These are phyloP conservation scores for Cryphonectria nitschkei DNA, from an alignment of 2,329 filamentous ascomycete species.

Conservation along the genomic window DNA sequence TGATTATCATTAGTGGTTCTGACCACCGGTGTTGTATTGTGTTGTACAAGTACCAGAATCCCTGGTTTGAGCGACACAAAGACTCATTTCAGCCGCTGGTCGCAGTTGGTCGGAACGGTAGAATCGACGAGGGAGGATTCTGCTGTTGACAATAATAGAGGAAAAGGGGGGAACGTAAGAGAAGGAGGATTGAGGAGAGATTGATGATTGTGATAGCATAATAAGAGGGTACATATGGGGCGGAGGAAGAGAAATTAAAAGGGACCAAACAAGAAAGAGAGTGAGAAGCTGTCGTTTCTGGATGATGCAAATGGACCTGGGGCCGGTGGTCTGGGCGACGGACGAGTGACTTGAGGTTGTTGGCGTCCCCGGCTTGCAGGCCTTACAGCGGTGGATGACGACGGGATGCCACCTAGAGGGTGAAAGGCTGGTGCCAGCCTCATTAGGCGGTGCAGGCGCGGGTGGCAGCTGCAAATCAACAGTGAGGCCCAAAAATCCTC, in stretches of 20 bases:
- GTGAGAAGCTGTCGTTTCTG: not conserved
- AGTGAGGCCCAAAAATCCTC: not conserved
- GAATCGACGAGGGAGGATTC: constrained; percentile 25
- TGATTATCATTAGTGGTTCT: not conserved
- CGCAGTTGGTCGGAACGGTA: constrained; percentile 18
- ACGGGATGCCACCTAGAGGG: not conserved
- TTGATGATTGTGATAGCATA: constrained; percentile 14
- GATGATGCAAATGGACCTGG: not conserved
- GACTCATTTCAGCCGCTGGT: constrained; percentile 44
- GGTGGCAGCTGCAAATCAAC: not conserved
- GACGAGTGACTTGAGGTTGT: not conserved
- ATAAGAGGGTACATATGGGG: constrained; percentile 3
- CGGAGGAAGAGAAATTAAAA: constrained; percentile 21
- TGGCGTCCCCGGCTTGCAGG: not conserved
- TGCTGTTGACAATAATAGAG: constrained; percentile 25
- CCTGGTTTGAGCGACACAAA: constrained; percentile 42
- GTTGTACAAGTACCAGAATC: constrained; percentile 35
- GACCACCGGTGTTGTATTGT: constrained; percentile 21
- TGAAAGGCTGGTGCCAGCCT: not conserved
- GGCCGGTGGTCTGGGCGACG: not conserved
- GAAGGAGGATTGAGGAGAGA: constrained; percentile 15
- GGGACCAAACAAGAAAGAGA: too few species aligned
- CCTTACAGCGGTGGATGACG: constrained; percentile 1
- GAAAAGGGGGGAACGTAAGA: constrained; percentile 15
- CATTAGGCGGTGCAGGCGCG: not conserved